Conservation (phyloP, 306 rosid species). For the Boehmeria nivea region DNA sequence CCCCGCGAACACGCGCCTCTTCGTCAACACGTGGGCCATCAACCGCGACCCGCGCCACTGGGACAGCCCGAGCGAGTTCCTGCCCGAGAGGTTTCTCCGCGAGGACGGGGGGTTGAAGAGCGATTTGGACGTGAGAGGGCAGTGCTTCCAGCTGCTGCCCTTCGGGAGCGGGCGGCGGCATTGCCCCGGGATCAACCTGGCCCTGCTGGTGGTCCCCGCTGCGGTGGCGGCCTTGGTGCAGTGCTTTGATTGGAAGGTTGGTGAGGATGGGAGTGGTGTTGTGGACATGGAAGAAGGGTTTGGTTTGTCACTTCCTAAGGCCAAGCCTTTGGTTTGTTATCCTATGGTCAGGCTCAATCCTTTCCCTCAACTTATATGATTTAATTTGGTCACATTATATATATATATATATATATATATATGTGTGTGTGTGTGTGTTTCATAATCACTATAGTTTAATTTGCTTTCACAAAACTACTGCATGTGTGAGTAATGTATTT, state of each 20-base stretch:
- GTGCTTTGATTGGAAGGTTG: constrained; percentile 67
- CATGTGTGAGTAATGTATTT: too few relatives aligned
- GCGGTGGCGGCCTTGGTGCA: constrained; percentile 61
- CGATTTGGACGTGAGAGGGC: constrained; percentile 45
- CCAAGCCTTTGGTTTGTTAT: constrained; percentile 43
- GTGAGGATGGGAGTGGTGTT: neutral
- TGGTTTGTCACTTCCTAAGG: constrained; percentile 60
- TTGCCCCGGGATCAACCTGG: constrained; percentile 70
- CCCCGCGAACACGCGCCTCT: constrained; percentile 51
- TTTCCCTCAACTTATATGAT: constrained; percentile 14
- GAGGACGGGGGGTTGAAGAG: constrained; percentile 19
- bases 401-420: too few relatives aligned
- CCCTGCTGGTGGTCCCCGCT: constrained; percentile 49
- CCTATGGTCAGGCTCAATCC: constrained; percentile 36
- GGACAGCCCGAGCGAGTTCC: constrained; percentile 63
- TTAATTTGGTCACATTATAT: too few relatives aligned
- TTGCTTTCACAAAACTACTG: too few relatives aligned
- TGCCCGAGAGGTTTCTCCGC: constrained; percentile 59
- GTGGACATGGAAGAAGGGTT: constrained; percentile 60
- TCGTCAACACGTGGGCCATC: constrained; percentile 69
- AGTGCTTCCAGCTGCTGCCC: constrained; percentile 40
- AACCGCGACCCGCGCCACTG: constrained; percentile 69
- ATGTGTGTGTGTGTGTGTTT: too few relatives aligned
- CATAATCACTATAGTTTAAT: too few relatives aligned
- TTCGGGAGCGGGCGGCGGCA: constrained; percentile 85